Evolutionary conservation across 345 rosid genomes (phyloP), one percentile per base, ranked within the genome.

Genomic region (Mallotus nudiflorus): DNA sequence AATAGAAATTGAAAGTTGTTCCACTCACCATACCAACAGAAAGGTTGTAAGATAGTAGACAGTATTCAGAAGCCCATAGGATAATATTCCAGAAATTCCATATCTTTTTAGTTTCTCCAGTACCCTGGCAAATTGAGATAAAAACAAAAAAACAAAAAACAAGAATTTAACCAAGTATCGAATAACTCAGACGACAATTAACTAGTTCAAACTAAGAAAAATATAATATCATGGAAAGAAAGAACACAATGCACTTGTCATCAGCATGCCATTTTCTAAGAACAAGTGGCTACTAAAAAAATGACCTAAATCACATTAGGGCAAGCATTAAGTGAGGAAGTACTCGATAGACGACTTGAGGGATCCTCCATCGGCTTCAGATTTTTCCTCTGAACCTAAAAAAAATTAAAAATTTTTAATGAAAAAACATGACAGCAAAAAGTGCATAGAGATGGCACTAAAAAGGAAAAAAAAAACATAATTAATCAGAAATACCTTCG

Each of bases 51-150:
- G 84, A 75, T 93, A 91, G 83, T 93, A 93, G 35, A 80, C 89
- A 20, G 97, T 91, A 73, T 89, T 93, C 62, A 93, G 76, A 56
- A 93, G 69, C 63, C 96, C 98, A 75, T 93, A 93, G 0, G 97
- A 89, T 75, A 91, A 77, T 58, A 93, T 53, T 70, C 98, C 98
- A 53, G 97, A 86, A 55, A 88, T 68, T 75, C 97, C 97, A 66
- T 89, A 93, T 85, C 91, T 86, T 84, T 79, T 89, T 75, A 93
- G 67, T 75, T 81, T 87, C 83, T 69, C 66, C 77, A 91, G 70
- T 68, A 87, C 76, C 86, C 93, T 93, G 73, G 67, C 53, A 74
- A 73, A 60, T 64, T 20, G 35, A 55, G 22, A 9, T 1, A 42
- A 42, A 3, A 8, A 42, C n/a, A n/a, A n/a, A n/a, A n/a, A n/a